Percentiles rank a stretch among this genome's conserved stretches.
phyloP scores from a whole-genome alignment of 1,139 yeast species.

The Suhomyces taliae region DNA sequence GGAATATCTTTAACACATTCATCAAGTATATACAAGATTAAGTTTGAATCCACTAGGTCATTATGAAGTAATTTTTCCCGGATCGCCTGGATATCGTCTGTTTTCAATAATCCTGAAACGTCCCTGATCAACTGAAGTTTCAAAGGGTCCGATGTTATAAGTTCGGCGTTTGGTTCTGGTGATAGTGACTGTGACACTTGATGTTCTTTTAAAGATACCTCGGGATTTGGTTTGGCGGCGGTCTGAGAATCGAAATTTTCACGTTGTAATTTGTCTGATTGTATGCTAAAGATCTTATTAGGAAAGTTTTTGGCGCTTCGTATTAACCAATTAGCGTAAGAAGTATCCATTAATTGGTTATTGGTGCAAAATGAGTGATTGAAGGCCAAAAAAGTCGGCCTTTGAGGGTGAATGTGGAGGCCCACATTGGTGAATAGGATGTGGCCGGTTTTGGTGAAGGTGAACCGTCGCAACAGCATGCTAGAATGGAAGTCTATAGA shows the following conservation, averaged over 20 bases:
- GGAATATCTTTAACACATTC: slow-evolving; percentile 8
- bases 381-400: slow-evolving; percentile 21
- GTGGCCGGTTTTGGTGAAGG: slow-evolving; percentile 20
- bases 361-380: slow-evolving; percentile 30
- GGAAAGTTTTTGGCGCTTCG: slow-evolving; percentile 17
- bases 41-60: slow-evolving; percentile 10
- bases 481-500: slow-evolving; percentile 1
- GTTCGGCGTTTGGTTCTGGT: neutral
- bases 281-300: slow-evolving; percentile 1
- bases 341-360: slow-evolving; percentile 23
- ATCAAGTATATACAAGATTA: slow-evolving; percentile 14
- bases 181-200: neutral
- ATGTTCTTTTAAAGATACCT: too few relatives aligned
- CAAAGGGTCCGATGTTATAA: neutral
- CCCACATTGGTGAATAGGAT: slow-evolving; percentile 22
- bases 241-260: neutral
- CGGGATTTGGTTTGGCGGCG: neutral
- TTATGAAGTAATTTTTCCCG: slow-evolving; percentile 2
- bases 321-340: slow-evolving; percentile 28
- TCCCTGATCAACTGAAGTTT: neutral
- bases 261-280: neutral
- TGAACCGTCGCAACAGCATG: slow-evolving; percentile 25
- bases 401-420: slow-evolving; percentile 17
- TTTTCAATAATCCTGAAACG: neutral
- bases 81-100: slow-evolving; percentile 4